Conservation (phyloP, 345 rosid species). For the Anacardium occidentale region DNA sequence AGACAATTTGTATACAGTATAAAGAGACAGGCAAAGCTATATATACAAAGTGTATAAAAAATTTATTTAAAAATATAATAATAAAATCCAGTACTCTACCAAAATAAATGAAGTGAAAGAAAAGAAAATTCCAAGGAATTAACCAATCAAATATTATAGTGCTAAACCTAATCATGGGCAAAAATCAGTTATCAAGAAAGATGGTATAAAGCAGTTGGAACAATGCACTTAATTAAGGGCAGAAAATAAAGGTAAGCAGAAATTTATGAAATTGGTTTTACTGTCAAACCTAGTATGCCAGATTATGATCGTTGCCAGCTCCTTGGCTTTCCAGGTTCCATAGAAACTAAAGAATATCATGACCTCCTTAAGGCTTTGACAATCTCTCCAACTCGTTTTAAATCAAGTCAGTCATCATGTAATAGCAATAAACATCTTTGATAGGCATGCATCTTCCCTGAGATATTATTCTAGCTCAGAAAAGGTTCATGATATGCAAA, state of each 20-base stretch:
- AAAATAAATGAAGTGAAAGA: too few relatives aligned
- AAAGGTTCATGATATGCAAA: not conserved
- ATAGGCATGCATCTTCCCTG: constrained; percentile 75
- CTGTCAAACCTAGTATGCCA: constrained; percentile 82
- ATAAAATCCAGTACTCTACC: too few relatives aligned
- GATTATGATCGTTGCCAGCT: constrained; percentile 56
- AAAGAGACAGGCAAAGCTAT: too few relatives aligned
- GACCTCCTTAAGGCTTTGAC: constrained; percentile 68
- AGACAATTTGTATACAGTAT: too few relatives aligned
- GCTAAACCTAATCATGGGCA: not conserved
- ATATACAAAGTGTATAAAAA: too few relatives aligned
- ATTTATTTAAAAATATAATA: too few relatives aligned
- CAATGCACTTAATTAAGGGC: not conserved
- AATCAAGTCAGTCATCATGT: constrained; percentile 90
- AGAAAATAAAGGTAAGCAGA: not conserved
- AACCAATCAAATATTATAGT: too few relatives aligned
- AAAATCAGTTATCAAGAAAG: too few relatives aligned
- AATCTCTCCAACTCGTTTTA: constrained; percentile 64
- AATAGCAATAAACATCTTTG: constrained; percentile 70
- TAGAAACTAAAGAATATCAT: constrained; percentile 93
- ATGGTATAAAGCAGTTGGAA: not conserved
- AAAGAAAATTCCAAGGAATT: too few relatives aligned
- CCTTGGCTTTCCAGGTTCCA: constrained; percentile 78
- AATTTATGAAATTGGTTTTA: constrained; percentile 1
- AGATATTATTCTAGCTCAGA: constrained; percentile 28